These are phyloP conservation scores for Elaeis oleifera DNA, from an alignment of 202 grass and related monocot species.

Conservation along the genomic window DNA sequence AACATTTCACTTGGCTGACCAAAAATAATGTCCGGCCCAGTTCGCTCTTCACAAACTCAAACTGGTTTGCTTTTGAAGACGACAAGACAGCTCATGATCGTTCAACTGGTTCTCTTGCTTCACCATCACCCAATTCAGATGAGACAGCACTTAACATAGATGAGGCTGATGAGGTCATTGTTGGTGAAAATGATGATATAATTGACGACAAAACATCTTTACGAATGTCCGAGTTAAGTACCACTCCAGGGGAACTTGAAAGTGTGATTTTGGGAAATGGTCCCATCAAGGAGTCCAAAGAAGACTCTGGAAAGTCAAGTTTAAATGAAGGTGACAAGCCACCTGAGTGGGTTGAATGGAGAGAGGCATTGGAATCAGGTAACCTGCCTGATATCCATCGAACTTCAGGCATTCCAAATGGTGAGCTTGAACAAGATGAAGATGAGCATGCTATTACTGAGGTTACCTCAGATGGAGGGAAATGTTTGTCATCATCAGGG, in stretches of 20 bases:
- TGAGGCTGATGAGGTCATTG: constrained; percentile 45
- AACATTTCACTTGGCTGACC: constrained; percentile 1
- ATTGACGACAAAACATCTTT: constrained; percentile 29
- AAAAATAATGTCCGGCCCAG: constrained; percentile 33
- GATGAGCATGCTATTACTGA: constrained; percentile 15
- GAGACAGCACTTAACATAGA: constrained; percentile 31
- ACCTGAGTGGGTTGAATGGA: constrained; percentile 24
- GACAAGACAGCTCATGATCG: constrained; percentile 59
- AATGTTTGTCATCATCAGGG: constrained; percentile 16
- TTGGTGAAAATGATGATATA: constrained; percentile 37
- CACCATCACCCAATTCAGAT: constrained; percentile 55
- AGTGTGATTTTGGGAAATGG: constrained; percentile 48
- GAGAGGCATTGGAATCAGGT: background rate
- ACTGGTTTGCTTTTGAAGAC: constrained; percentile 93
- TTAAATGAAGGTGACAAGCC: constrained; percentile 30
- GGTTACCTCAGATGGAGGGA: constrained; percentile 13
- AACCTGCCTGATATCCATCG: background rate
- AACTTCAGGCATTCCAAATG: constrained; percentile 29
- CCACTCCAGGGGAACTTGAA: constrained; percentile 30
- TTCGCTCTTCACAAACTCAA: constrained; percentile 90
- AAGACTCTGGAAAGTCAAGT: constrained; percentile 24
- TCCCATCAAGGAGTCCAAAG: constrained; percentile 33
- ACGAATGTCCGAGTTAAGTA: background rate
- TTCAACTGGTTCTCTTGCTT: constrained; percentile 48
- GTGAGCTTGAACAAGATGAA: constrained; percentile 20